These are phyloP conservation scores for Myriosclerotinia curreyana DNA, from an alignment of 2,329 filamentous ascomycete genomes.

Conservation along the genomic window DNA sequence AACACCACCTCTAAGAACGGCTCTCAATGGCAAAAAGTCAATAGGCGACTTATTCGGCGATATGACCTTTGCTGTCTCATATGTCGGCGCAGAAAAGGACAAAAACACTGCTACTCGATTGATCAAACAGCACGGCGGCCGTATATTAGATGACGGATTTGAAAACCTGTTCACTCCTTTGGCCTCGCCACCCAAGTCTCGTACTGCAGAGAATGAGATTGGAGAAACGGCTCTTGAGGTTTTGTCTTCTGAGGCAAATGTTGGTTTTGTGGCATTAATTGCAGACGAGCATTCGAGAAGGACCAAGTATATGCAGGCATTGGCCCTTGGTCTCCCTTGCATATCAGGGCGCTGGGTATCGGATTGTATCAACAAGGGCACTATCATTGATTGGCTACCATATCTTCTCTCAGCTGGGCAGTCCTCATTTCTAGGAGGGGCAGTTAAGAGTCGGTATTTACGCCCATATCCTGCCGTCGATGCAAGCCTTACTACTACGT, in stretches of 20 bases:
- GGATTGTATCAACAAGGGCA: conserved; percentile 61
- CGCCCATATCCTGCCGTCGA: conserved; percentile 55
- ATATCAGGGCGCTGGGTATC: conserved; percentile 78
- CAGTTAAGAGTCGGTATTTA: conserved; percentile 71
- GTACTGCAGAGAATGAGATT: conserved; percentile 20
- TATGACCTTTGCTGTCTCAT: conserved; percentile 87
- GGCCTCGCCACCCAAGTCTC: conserved; percentile 20
- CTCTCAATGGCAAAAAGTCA: conserved; percentile 5
- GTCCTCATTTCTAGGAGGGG: conserved; percentile 71
- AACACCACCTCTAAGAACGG: conserved; percentile 1
- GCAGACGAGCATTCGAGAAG: conserved; percentile 83
- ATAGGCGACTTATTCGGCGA: conserved; percentile 59
- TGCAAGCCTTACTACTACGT: conserved; percentile 55
- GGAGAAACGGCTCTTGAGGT: conserved; percentile 49
- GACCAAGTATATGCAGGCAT: conserved; percentile 89
- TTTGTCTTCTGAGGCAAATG: conserved; percentile 48
- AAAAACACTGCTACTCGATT: conserved; percentile 56
- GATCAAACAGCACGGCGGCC: conserved; percentile 70
- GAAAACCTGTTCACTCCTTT: conserved; percentile 67
- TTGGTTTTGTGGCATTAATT: conserved; percentile 81
- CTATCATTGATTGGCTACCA: conserved; percentile 68
- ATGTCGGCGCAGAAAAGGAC: conserved; percentile 53
- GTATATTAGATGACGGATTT: conserved; percentile 71
- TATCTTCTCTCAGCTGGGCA: conserved; percentile 86
- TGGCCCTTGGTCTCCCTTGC: conserved; percentile 85